Evolutionary conservation across 352 stramenopile genomes (phyloP), one percentile per base, ranked within the genome.

Genomic region (Blastocystis sp.): DNA sequence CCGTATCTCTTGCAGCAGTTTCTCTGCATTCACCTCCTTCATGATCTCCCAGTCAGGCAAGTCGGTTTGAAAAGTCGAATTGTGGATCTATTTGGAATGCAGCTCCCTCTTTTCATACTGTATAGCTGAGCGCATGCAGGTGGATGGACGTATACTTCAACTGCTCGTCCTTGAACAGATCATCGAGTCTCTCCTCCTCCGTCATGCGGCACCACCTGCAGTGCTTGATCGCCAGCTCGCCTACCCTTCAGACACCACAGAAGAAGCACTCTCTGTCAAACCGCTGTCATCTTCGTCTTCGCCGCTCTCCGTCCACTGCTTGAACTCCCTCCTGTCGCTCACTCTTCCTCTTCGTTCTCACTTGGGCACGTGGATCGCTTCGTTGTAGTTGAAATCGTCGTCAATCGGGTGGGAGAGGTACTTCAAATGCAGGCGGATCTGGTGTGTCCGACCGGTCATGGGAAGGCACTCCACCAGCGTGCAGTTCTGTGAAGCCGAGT

Each of bases 301-400:
- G 38, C 7, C 19, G 6, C 54, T 62, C 1, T 28, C 11, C 21
- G 24, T 84, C 74, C 74, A 84, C 43, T 62, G 21, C 28, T 3
- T 62, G 3, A 69, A 28, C 57, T 43, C 28, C 19, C 48, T n/a
- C 69, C 74, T 84, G 21, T 7, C 10, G 48, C 2, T 77, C 10
- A 59, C 0, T n/a, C 24, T 38, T 4, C 2, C 54, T 14, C 2
- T 14, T 24, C n/a, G n/a, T n/a, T 24, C n/a, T 28, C 40, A 84
- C 74, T 84, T 84, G 17, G 74, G 28, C 19, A 84, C 40, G 52
- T 84, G 54, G 21, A 84, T 52, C 9, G 57, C 34, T 6, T 74
- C 34, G 52, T 88, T 88, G 38, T 88, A 88, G 24, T 88, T 76
- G n/a, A 88, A 40, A 76, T 88, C 78, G 28, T 88, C 57, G 48